phyloP scores from a whole-genome alignment of 495 filamentous ascomycete genomes.

The Aspergillus biplanus region DNA sequence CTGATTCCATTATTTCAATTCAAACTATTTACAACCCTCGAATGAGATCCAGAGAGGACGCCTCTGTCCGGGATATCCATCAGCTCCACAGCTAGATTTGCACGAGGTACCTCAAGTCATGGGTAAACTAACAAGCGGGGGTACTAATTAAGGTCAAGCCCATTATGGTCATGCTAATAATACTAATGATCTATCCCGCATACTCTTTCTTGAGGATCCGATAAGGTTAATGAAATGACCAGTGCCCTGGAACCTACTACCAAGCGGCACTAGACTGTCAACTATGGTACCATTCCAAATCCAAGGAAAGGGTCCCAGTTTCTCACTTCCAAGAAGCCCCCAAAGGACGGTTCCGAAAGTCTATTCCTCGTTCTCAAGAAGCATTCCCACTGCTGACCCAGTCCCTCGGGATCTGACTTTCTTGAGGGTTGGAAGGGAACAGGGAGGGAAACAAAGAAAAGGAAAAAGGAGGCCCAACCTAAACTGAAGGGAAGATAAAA shows the following conservation, averaged over 20 bases:
- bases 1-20: neutral
- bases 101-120: neutral
- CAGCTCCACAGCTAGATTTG: neutral
- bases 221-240: slow-evolving; percentile 29
- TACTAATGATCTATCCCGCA: slow-evolving; percentile 5
- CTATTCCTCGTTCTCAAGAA: slow-evolving; percentile 10
- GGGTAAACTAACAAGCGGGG: neutral
- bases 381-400: neutral
- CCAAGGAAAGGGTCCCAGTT: neutral
- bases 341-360: slow-evolving; percentile 5
- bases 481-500: neutral
- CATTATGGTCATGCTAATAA: neutral
- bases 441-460: no score
- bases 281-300: slow-evolving; percentile 25
- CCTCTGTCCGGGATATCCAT: neutral
- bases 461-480: neutral
- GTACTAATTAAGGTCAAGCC: neutral
- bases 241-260: slow-evolving; percentile 20
- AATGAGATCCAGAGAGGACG: neutral
- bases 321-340: slow-evolving; percentile 1
- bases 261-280: neutral
- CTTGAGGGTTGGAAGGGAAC: no score
- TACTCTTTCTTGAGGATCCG: slow-evolving; percentile 15
- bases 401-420: neutral
- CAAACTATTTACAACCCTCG: neutral